Evolutionary conservation across 2,329 filamentous ascomycete genomes (phyloP).

Genomic region (Corynespora cassiicola): DNA sequence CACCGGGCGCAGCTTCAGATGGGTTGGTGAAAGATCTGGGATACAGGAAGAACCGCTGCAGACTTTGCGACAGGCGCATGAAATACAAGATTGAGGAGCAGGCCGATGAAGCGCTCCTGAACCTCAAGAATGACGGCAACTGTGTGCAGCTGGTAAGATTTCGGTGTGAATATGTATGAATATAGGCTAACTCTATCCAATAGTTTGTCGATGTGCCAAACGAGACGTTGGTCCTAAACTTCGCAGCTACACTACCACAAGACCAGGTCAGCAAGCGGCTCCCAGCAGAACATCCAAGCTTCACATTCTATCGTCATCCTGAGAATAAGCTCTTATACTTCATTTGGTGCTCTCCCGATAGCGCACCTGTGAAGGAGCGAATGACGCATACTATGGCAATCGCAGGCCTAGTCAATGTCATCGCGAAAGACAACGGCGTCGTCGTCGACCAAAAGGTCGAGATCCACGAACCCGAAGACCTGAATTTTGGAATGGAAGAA

Average conservation of each 20-base stretch:
- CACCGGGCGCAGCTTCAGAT: not conserved
- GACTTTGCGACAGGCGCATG: conserved; percentile 40
- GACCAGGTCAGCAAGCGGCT: conserved; percentile 10
- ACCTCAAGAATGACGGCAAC: conserved; percentile 12
- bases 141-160: conserved; percentile 31
- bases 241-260: conserved; percentile 8
- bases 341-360: conserved; percentile 33
- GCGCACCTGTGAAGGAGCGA: conserved; percentile 27
- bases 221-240: conserved; percentile 19
- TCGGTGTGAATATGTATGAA: not conserved
- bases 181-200: not conserved
- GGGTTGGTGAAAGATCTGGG: conserved; percentile 23
- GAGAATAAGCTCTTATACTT: conserved; percentile 22
- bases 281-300: conserved; percentile 23
- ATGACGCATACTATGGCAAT: conserved; percentile 40
- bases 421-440: conserved; percentile 26
- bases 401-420: conserved; percentile 32
- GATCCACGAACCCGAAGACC: conserved; percentile 30
- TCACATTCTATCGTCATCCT: conserved; percentile 35
- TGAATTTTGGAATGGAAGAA: conserved; percentile 24
- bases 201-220: conserved; percentile 26
- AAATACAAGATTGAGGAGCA: conserved; percentile 30
- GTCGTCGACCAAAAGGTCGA: conserved; percentile 34
- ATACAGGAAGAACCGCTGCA: conserved; percentile 33
- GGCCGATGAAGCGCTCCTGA: conserved; percentile 21